Conservation (phyloP, 768 basidiomycete species). For the Mycena leptocephala region DNA sequence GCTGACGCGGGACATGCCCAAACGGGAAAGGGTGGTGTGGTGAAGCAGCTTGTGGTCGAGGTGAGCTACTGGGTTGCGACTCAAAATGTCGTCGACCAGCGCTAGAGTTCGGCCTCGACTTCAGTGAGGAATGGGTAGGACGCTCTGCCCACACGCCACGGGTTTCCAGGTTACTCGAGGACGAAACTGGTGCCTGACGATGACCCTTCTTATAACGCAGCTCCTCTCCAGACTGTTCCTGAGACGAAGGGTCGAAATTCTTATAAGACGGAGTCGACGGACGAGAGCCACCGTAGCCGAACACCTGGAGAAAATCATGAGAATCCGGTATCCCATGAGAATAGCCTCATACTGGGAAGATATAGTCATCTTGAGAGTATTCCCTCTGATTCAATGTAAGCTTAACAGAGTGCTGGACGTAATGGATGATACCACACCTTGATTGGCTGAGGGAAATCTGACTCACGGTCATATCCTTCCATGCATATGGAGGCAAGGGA, state of each 20-base stretch:
- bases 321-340: slow-evolving; percentile 5
- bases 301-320: slow-evolving; percentile 6
- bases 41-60: slow-evolving; percentile 3
- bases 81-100: slow-evolving; percentile 8
- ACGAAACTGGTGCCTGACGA: slow-evolving; percentile 11
- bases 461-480: slow-evolving; percentile 12
- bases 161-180: slow-evolving; percentile 7
- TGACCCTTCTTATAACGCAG: slow-evolving; percentile 2
- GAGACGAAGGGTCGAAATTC: background rate
- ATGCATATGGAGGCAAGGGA: slow-evolving; percentile 7
- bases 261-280: background rate
- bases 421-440: background rate
- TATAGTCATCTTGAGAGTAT: slow-evolving; percentile 4
- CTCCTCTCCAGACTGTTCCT: slow-evolving; percentile 1
- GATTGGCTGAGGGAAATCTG: slow-evolving; percentile 2
- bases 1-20: slow-evolving; percentile 3
- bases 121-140: slow-evolving; percentile 1
- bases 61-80: slow-evolving; percentile 8
- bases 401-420: slow-evolving; percentile 8
- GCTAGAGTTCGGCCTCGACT: slow-evolving; percentile 1
- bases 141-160: slow-evolving; percentile 3
- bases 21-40: slow-evolving; percentile 5
- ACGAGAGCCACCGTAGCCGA: slow-evolving; percentile 13
- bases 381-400: slow-evolving; percentile 16
- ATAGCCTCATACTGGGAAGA: slow-evolving; percentile 8